Evolutionary conservation across 1,139 yeast genomes (phyloP).

Genomic region (Saccharomyces pastorianus): DNA sequence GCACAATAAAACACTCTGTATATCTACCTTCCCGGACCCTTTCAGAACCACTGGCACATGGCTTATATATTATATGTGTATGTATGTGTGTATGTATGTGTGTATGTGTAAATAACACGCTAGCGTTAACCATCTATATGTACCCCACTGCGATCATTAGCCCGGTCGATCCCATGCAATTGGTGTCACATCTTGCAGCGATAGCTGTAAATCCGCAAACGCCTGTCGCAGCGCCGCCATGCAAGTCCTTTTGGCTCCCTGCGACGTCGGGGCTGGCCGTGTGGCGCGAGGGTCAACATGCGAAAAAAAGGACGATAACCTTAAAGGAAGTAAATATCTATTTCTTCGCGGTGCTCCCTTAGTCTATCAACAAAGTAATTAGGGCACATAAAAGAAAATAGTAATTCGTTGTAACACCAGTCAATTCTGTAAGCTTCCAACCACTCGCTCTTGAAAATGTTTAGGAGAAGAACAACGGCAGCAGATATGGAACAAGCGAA

Average conservation of each 20-base stretch:
- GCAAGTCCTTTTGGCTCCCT: background rate
- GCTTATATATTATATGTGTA: too few relatives aligned
- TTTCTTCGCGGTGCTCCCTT: background rate
- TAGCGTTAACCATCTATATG: background rate
- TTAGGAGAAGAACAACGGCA: constrained; percentile 2
- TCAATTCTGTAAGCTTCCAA: background rate
- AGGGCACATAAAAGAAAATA: background rate
- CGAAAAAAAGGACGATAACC: background rate
- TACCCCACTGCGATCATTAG: too few relatives aligned
- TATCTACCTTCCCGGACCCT: too few relatives aligned
- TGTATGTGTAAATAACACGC: background rate
- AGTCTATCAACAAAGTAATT: background rate
- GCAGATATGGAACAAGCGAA: constrained; percentile 11
- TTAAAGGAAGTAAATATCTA: background rate
- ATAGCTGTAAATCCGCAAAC: background rate
- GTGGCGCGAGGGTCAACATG: constrained; percentile 1
- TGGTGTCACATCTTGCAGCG: background rate
- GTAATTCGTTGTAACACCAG: background rate
- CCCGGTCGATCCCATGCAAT: background rate
- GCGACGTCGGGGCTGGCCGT: background rate
- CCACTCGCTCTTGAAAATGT: background rate
- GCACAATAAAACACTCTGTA: too few relatives aligned
- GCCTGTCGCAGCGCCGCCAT: background rate
- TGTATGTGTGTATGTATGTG: too few relatives aligned
- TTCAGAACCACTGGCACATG: too few relatives aligned